These are phyloP conservation scores for Nigrospora sphaerica DNA, from an alignment of 2,329 filamentous ascomycete genomes.

Conservation along the genomic window DNA sequence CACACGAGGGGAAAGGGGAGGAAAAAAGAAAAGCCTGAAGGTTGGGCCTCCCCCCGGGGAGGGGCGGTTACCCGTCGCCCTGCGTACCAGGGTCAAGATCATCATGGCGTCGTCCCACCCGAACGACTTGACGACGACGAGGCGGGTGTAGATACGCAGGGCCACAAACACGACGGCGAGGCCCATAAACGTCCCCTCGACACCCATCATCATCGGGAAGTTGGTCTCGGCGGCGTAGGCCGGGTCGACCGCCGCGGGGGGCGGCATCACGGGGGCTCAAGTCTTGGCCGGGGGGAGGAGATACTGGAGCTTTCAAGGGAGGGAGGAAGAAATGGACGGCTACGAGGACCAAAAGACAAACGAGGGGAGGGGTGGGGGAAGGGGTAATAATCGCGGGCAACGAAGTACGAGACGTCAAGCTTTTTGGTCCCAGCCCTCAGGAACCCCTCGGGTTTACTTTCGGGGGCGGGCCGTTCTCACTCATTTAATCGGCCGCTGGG, in stretches of 20 bases:
- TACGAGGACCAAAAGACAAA: no score
- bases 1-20: constrained; percentile 7
- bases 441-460: no score
- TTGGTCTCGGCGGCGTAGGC: constrained; percentile 1
- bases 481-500: no score
- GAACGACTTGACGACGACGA: neutral
- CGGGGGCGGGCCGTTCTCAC: no score
- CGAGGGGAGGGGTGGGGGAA: no score
- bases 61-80: neutral
- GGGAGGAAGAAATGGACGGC: no score
- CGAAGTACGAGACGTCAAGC: no score
- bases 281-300: no score
- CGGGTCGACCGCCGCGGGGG: neutral
- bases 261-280: no score
- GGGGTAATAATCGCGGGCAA: no score
- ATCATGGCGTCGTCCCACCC: constrained; percentile 2
- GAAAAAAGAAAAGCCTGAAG: constrained; percentile 10
- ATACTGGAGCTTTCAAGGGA: no score
- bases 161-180: neutral
- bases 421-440: no score
- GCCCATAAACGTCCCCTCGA: neutral
- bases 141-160: neutral
- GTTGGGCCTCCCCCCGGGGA: constrained; percentile 5
- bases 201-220: neutral
- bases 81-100: neutral